Evolutionary conservation across 2,329 filamentous ascomycete species (phyloP).

Genomic region (Fusarium domesticum): DNA sequence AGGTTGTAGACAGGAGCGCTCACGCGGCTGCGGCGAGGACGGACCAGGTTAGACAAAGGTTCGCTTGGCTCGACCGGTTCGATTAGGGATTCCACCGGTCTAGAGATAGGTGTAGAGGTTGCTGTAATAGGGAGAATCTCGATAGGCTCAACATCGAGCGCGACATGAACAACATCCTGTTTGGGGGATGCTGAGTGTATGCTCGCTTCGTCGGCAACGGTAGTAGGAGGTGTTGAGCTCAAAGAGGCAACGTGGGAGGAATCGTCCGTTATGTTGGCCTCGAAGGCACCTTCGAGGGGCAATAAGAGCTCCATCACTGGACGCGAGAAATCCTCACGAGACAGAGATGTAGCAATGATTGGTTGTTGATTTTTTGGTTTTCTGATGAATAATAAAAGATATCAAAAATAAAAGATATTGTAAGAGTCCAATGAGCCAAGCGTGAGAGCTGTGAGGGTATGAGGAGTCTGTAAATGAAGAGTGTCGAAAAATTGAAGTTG

Average conservation of each 20-base stretch:
- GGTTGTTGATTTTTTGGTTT: too few species aligned
- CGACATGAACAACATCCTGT: conserved; percentile 37
- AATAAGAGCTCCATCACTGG: conserved; percentile 31
- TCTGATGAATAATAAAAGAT: conserved; percentile 1
- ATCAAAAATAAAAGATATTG: neutral
- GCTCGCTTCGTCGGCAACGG: conserved; percentile 60
- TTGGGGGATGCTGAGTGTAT: conserved; percentile 47
- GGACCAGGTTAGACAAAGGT: conserved; percentile 24
- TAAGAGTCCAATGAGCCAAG: neutral
- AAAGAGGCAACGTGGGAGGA: conserved; percentile 53
- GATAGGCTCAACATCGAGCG: conserved; percentile 31
- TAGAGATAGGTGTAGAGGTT: neutral
- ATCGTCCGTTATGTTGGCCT: conserved; percentile 31
- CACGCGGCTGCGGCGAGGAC: conserved; percentile 52
- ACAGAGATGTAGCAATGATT: conserved; percentile 9
- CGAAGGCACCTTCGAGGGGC: conserved; percentile 35
- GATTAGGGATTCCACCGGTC: conserved; percentile 6
- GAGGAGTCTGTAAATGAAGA: neutral
- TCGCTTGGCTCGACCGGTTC: conserved; percentile 9
- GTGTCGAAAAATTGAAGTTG: conserved; percentile 3
- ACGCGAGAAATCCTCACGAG: conserved; percentile 20
- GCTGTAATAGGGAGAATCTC: conserved; percentile 14
- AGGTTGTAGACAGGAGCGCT: conserved; percentile 65
- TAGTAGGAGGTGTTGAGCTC: conserved; percentile 65
- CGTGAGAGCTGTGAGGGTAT: neutral